A percentile compares a stretch with the other conserved stretches of the same genome.
phyloP scores from a whole-genome alignment of 805 yeast genomes.

The Millerozyma miso region DNA sequence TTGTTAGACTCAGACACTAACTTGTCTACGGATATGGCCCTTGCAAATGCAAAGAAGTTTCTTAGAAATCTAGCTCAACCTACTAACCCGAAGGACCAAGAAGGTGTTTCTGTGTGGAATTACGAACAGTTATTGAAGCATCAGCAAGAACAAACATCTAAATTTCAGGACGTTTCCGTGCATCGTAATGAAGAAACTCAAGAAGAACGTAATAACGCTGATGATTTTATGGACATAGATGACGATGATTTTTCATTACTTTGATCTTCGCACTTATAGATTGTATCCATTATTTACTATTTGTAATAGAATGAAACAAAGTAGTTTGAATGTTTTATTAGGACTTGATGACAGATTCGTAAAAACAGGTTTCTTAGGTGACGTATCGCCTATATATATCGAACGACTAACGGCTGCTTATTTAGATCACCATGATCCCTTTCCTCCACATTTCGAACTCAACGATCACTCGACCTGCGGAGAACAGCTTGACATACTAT shows the following conservation, averaged over 20 bases:
- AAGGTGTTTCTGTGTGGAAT: conserved; percentile 93
- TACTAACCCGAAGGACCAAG: conserved; percentile 80
- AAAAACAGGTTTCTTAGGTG: conserved; percentile 25
- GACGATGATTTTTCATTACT: conserved; percentile 41
- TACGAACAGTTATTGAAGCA: conserved; percentile 56
- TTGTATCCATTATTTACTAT: background rate
- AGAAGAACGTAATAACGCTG: conserved; percentile 21
- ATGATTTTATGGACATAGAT: conserved; percentile 43
- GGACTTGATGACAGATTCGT: conserved; percentile 8
- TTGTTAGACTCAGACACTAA: conserved; percentile 87
- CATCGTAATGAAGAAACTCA: conserved; percentile 12
- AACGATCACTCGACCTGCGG: conserved; percentile 14
- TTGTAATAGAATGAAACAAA: background rate
- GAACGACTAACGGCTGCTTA: background rate
- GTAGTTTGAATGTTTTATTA: background rate
- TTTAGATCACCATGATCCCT: background rate
- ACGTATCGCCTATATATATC: conserved; percentile 12
- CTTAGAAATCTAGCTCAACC: conserved; percentile 94
- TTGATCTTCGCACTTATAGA: conserved; percentile 5
- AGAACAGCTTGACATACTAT: conserved; percentile 9
- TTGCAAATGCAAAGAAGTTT: conserved; percentile 90
- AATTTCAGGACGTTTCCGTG: background rate
- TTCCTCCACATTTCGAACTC: conserved; percentile 18
- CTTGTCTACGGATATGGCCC: conserved; percentile 94
- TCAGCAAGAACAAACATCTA: conserved; percentile 48